These are phyloP conservation scores for Alternaria sp. DNA, from an alignment of 2,329 filamentous ascomycete species.

Conservation along the genomic window DNA sequence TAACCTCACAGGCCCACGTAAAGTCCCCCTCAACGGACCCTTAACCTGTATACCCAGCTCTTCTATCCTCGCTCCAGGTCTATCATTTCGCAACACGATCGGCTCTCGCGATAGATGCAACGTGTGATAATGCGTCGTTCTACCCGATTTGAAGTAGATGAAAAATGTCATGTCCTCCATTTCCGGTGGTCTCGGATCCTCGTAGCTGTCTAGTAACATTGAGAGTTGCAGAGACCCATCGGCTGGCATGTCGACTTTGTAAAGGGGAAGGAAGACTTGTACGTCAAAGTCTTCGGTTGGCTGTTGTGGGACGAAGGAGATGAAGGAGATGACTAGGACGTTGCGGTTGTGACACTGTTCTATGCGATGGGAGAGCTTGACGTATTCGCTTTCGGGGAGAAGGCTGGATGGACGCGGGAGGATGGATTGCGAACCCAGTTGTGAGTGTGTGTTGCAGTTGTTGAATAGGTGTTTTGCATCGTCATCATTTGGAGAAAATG, in stretches of 20 bases:
- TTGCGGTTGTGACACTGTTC: slow-evolving; percentile 7
- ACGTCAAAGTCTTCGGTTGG: not conserved
- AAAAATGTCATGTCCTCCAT: not conserved
- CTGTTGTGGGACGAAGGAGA: not conserved
- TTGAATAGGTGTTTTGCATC: slow-evolving; percentile 18
- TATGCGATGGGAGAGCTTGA: slow-evolving; percentile 19
- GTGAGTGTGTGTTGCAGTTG: slow-evolving; percentile 29
- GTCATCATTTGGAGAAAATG: slow-evolving; percentile 30
- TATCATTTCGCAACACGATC: not conserved
- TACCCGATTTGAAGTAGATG: slow-evolving; percentile 26
- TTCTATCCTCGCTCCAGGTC: slow-evolving; percentile 22
- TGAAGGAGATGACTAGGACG: slow-evolving; percentile 27
- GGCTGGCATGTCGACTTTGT: slow-evolving; percentile 43
- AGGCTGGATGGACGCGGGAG: slow-evolving; percentile 27
- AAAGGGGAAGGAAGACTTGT: slow-evolving; percentile 33
- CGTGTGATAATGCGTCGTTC: not conserved
- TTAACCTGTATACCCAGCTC: slow-evolving; percentile 34
- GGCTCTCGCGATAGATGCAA: not conserved
- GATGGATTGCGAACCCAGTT: slow-evolving; percentile 44
- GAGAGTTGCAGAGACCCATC: slow-evolving; percentile 27
- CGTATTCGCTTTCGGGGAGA: not conserved
- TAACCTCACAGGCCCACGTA: slow-evolving; percentile 1
- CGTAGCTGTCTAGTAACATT: not conserved
- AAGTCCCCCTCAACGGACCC: not conserved
- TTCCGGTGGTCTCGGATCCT: not conserved